Evolutionary conservation across 2,329 filamentous ascomycete genomes (phyloP).

Genomic region (Fonsecaea pedrosoi): DNA sequence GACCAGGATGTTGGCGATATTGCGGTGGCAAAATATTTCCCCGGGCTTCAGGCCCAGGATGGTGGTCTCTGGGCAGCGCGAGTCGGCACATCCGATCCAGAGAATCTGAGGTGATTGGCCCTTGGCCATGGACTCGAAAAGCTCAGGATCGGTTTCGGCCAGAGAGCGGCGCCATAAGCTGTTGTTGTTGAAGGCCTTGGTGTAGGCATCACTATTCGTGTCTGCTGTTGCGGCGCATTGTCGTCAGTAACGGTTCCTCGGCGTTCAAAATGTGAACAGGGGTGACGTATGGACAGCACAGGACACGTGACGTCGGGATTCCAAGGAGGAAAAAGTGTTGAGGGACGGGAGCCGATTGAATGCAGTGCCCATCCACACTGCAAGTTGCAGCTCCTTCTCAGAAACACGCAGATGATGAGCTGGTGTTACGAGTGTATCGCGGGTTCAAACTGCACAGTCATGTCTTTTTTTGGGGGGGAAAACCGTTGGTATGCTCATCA

Average conservation of each 20-base stretch:
- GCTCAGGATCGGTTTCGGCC: conserved; percentile 61
- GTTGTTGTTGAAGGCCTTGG: conserved; percentile 40
- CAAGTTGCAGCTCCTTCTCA: neutral
- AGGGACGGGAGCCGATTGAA: neutral
- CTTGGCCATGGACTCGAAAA: conserved; percentile 71
- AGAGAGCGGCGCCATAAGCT: conserved; percentile 39
- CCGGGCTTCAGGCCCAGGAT: conserved; percentile 76
- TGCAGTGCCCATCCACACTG: neutral
- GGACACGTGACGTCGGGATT: conserved; percentile 8
- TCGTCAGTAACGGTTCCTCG: conserved; percentile 1
- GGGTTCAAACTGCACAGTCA: neutral
- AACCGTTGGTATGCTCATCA: neutral
- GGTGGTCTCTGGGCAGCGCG: conserved; percentile 81
- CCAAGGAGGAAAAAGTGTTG: conserved; percentile 14
- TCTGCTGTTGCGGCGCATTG: conserved; percentile 11
- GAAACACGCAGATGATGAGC: neutral
- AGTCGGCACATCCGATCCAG: conserved; percentile 89
- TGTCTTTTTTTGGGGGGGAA: neutral
- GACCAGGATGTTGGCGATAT: conserved; percentile 84
- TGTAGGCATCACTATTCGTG: conserved; percentile 31
- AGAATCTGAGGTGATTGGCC: conserved; percentile 70
- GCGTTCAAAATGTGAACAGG: neutral
- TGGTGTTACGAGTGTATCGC: neutral
- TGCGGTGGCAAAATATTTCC: conserved; percentile 87
- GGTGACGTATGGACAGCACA: conserved; percentile 1